These are phyloP conservation scores for Pyrenochaeta sp. DNA, from an alignment of 2,329 filamentous ascomycete genomes.

Conservation along the genomic window DNA sequence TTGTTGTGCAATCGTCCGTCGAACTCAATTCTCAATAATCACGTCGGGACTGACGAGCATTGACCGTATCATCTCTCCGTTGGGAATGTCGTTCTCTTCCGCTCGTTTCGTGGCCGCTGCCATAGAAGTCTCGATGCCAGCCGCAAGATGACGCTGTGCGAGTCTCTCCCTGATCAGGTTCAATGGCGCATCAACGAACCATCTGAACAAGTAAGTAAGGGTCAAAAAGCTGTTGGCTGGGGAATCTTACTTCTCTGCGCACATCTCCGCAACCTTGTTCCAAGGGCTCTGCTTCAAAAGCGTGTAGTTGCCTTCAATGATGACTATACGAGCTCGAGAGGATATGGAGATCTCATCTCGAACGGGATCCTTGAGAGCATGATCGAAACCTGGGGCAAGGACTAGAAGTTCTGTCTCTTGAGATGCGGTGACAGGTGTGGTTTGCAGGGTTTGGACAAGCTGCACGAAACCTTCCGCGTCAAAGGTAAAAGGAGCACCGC, in stretches of 20 bases:
- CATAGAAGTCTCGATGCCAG: constrained; percentile 30
- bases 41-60: constrained; percentile 27
- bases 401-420: constrained; percentile 22
- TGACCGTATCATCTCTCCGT: constrained; percentile 30
- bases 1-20: too few species aligned
- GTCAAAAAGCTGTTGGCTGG: too few species aligned
- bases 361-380: constrained; percentile 32
- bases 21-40: constrained; percentile 22
- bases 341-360: constrained; percentile 25
- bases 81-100: constrained; percentile 34
- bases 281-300: constrained; percentile 30
- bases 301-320: constrained; percentile 37
- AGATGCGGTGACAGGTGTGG: constrained; percentile 20
- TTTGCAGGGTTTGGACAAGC: constrained; percentile 22
- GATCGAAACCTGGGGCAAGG: constrained; percentile 33
- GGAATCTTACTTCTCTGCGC: constrained; percentile 25
- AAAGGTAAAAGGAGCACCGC: constrained; percentile 37
- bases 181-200: constrained; percentile 32
- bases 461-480: constrained; percentile 27
- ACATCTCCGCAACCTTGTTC: constrained; percentile 21
- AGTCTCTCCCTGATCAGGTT: constrained; percentile 24
- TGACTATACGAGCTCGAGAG: constrained; percentile 27
- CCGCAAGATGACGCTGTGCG: constrained; percentile 29
- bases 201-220: constrained; percentile 18
- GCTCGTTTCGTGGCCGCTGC: constrained; percentile 28